Conservation (phyloP, 2,329 filamentous ascomycete genomes). For the Ascosphaera acerosa region DNA sequence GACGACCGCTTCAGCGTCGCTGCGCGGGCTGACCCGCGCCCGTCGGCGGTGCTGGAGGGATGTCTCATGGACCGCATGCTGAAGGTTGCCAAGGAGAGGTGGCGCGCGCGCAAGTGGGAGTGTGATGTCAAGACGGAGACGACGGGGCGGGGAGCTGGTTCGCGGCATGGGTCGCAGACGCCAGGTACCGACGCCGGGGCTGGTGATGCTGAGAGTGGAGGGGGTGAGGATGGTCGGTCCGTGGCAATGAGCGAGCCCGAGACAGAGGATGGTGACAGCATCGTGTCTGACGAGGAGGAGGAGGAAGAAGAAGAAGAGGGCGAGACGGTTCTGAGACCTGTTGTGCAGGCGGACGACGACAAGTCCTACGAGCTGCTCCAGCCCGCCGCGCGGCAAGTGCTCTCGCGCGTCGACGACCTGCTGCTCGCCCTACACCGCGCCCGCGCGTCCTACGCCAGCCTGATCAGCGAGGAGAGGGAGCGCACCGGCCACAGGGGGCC, state of each 20-base stretch:
- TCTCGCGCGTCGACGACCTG: conserved; percentile 42
- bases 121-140: conserved; percentile 5
- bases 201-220: conserved; percentile 3
- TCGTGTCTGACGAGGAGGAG: conserved; percentile 6
- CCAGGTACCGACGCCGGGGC: conserved; percentile 8
- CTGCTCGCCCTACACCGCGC: conserved; percentile 45
- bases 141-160: conserved; percentile 3
- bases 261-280: conserved; percentile 5
- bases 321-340: conserved; percentile 16
- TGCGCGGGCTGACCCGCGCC: conserved; percentile 18
- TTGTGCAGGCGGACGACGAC: conserved; percentile 45
- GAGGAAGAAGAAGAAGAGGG: conserved; percentile 7
- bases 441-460: conserved; percentile 28
- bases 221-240: conserved; percentile 1
- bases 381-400: conserved; percentile 43
- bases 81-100: conserved; percentile 40
- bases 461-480: no score
- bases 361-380: conserved; percentile 36
- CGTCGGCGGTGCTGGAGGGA: conserved; percentile 42
- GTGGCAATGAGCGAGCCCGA: no score
- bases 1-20: conserved; percentile 28
- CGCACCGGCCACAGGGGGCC: no score
- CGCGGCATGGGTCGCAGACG: conserved; percentile 3
- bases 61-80: conserved; percentile 41
- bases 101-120: conserved; percentile 20